phyloP scores from a whole-genome alignment of 2,329 filamentous ascomycete species.

The Lojkania enalia region DNA sequence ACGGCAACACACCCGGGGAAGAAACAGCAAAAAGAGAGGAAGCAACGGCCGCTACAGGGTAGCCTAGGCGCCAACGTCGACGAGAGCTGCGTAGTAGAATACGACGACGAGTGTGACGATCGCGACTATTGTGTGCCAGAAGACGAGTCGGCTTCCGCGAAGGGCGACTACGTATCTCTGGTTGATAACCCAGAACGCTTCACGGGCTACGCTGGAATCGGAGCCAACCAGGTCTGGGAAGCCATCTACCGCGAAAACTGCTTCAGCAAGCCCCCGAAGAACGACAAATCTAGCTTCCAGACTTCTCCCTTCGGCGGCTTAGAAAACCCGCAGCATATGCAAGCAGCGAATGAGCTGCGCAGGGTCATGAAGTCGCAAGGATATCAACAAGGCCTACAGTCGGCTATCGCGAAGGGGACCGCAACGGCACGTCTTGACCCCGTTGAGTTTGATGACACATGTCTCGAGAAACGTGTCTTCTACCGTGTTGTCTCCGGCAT shows the following conservation, averaged over 20 bases:
- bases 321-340: conserved; percentile 47
- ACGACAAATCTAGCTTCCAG: conserved; percentile 39
- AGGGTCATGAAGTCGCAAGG: conserved; percentile 64
- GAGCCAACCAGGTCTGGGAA: conserved; percentile 90
- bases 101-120: conserved; percentile 95
- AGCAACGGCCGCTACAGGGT: conserved; percentile 75
- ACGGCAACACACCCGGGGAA: conserved; percentile 85
- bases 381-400: conserved; percentile 63
- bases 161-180: conserved; percentile 95
- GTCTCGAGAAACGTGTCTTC: conserved; percentile 97
- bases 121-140: conserved; percentile 96
- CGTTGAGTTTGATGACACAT: conserved; percentile 84
- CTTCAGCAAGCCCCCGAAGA: conserved; percentile 62
- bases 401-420: conserved; percentile 56
- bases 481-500: conserved; percentile 94
- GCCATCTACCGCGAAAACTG: conserved; percentile 97
- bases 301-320: conserved; percentile 48
- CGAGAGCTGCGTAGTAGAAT: conserved; percentile 96
- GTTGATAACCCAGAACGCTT: conserved; percentile 93
- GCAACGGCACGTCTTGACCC: conserved; percentile 64
- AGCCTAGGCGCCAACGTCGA: conserved; percentile 82
- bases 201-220: conserved; percentile 86
- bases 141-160: conserved; percentile 81
- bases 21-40: conserved; percentile 70
- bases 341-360: conserved; percentile 64